Percentiles rank a stretch among this genome's conserved stretches.
Conservation (phyloP, 345 rosid genomes). For the Odontarrhena argentea region DNA sequence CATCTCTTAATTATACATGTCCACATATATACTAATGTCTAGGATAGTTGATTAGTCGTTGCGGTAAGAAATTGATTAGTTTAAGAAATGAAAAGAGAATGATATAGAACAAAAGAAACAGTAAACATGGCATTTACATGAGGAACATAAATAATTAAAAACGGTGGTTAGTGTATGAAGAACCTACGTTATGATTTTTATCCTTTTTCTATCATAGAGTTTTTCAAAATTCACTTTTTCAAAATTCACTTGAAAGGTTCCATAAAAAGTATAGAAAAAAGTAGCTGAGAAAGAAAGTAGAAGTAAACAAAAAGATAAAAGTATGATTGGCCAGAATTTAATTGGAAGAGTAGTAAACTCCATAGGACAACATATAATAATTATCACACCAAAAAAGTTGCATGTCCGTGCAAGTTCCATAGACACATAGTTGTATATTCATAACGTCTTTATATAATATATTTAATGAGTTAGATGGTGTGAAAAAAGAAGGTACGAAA, state of each 20-base stretch:
- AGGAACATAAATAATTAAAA: not conserved
- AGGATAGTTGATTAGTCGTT: not conserved
- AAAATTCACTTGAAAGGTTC: not conserved
- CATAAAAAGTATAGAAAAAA: not conserved
- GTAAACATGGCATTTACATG: slow-evolving; percentile 29
- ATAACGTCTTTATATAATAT: slow-evolving; percentile 22
- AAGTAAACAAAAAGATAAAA: not conserved
- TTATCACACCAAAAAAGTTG: slow-evolving; percentile 32
- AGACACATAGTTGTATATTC: slow-evolving; percentile 25
- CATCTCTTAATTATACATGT: not conserved
- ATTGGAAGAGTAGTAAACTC: slow-evolving; percentile 24
- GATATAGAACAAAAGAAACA: not conserved
- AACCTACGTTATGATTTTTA: slow-evolving; percentile 11
- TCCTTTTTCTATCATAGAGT: not conserved
- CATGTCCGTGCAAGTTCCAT: slow-evolving; percentile 25
- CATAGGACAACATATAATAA: slow-evolving; percentile 23
- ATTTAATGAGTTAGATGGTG: slow-evolving; percentile 30
- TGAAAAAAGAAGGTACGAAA: not conserved
- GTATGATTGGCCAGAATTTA: slow-evolving; percentile 24
- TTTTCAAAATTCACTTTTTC: not conserved
- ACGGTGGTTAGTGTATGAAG: slow-evolving; percentile 20
- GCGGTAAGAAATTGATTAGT: not conserved
- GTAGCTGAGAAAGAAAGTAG: not conserved
- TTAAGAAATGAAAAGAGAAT: slow-evolving; percentile 11
- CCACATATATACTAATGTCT: not conserved